Percentiles rank a stretch among this genome's conserved stretches.
Conservation (phyloP, 2,329 filamentous ascomycete genomes). For the Xylaria arbuscula region DNA sequence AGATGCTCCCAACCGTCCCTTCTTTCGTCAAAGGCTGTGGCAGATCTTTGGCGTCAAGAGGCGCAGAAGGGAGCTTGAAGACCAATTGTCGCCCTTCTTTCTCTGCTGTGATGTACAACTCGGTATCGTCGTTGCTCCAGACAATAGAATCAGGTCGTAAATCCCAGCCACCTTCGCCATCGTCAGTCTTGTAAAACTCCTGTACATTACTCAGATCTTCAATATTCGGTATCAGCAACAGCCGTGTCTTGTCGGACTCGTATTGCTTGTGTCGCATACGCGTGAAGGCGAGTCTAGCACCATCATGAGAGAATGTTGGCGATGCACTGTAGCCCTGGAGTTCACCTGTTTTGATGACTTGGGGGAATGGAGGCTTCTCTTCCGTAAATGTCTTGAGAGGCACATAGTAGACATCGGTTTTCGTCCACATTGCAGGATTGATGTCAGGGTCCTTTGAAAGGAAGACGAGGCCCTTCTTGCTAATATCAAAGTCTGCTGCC, state of each 20-base stretch:
- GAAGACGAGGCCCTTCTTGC: conserved; percentile 73
- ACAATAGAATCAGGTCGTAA: conserved; percentile 65
- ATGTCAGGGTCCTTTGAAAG: conserved; percentile 79
- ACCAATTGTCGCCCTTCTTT: conserved; percentile 71
- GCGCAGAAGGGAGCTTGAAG: conserved; percentile 70
- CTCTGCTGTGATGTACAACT: conserved; percentile 80
- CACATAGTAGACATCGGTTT: conserved; percentile 82
- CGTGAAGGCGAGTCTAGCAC: conserved; percentile 77
- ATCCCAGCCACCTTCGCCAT: conserved; percentile 74
- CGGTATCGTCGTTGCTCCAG: conserved; percentile 69
- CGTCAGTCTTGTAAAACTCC: conserved; percentile 70
- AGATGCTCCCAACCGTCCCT: conserved; percentile 66
- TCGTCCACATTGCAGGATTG: conserved; percentile 79
- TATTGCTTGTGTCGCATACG: conserved; percentile 82
- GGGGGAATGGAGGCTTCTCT: conserved; percentile 60
- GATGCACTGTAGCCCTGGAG: conserved; percentile 72
- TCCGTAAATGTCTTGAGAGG: conserved; percentile 71
- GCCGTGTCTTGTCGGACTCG: conserved; percentile 80
- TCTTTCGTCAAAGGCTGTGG: conserved; percentile 63
- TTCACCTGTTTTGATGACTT: conserved; percentile 66
- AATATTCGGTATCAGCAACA: conserved; percentile 73
- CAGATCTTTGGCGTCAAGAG: conserved; percentile 58
- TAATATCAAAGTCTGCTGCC: conserved; percentile 81
- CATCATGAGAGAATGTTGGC: conserved; percentile 80
- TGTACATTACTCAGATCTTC: conserved; percentile 66